These are phyloP conservation scores for Sporothrix luriei DNA, from an alignment of 2,329 filamentous ascomycete genomes.

Conservation along the genomic window DNA sequence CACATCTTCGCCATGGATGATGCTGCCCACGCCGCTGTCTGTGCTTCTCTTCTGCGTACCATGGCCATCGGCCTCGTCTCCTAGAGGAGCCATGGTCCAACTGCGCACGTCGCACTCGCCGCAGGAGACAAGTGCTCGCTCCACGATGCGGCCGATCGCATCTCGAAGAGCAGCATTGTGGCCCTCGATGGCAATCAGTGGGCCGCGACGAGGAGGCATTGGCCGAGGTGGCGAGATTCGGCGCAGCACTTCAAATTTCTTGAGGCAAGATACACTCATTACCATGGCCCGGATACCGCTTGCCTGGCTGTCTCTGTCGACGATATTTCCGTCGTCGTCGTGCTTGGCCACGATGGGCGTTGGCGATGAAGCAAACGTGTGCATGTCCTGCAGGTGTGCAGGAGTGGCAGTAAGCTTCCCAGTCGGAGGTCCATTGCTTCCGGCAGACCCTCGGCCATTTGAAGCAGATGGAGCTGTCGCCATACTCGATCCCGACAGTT, in stretches of 20 bases:
- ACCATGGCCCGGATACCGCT: conserved; percentile 67
- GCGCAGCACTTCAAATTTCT: conserved; percentile 75
- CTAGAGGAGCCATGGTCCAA: conserved; percentile 7
- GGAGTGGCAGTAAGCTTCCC: background rate
- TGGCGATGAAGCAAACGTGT: conserved; percentile 28
- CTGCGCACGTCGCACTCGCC: conserved; percentile 51
- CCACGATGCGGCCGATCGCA: conserved; percentile 65
- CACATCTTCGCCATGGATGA: conserved; percentile 13
- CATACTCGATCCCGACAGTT: background rate
- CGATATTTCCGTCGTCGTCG: background rate
- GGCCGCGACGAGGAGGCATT: conserved; percentile 61
- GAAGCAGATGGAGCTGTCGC: background rate
- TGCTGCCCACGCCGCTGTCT: conserved; percentile 21
- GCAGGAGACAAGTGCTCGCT: conserved; percentile 59
- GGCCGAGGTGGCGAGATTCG: conserved; percentile 70
- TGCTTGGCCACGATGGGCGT: background rate
- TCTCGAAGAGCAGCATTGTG: conserved; percentile 56
- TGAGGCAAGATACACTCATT: conserved; percentile 71
- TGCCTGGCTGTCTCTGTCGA: conserved; percentile 43
- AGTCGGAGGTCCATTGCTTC: background rate
- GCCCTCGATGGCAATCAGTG: conserved; percentile 83
- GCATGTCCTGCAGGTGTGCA: conserved; percentile 26
- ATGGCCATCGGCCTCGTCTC: background rate
- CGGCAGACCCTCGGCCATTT: background rate
- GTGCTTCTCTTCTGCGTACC: conserved; percentile 17